These are phyloP conservation scores for Claviceps sp. DNA, from an alignment of 2,329 filamentous ascomycete genomes.

Conservation along the genomic window DNA sequence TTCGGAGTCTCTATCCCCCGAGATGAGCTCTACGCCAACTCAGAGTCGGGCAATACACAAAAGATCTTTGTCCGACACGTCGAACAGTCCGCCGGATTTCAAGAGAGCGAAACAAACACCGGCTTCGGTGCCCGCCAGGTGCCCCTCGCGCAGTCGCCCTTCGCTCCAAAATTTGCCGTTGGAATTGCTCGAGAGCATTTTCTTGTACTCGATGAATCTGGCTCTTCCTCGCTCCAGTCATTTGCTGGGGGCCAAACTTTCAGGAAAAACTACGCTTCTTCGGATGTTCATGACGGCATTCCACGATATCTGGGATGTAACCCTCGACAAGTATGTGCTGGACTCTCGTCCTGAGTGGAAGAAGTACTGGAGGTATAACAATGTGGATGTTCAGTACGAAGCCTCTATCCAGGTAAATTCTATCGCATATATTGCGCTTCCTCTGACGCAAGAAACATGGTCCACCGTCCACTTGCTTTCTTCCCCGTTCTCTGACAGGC, in stretches of 20 bases:
- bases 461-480: too few relatives aligned
- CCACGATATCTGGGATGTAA: too few relatives aligned
- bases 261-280: conserved; percentile 24
- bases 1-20: neutral
- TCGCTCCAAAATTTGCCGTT: conserved; percentile 28
- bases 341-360: too few relatives aligned
- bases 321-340: too few relatives aligned
- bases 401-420: too few relatives aligned
- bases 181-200: conserved; percentile 40
- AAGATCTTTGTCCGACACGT: conserved; percentile 7
- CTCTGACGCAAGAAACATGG: too few relatives aligned
- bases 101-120: conserved; percentile 15
- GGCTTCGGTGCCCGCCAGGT: too few relatives aligned
- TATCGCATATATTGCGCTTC: too few relatives aligned
- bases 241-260: conserved; percentile 33
- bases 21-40: conserved; percentile 36
- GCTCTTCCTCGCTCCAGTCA: conserved; percentile 20
- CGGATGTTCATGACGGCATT: too few relatives aligned
- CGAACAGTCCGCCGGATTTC: neutral
- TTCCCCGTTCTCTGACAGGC: too few relatives aligned
- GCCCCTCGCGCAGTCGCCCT: conserved; percentile 8
- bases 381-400: too few relatives aligned
- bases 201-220: conserved; percentile 26
- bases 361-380: too few relatives aligned
- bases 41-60: conserved; percentile 32